These are phyloP conservation scores for Bothriochloa decipiens DNA, from an alignment of 176 grass and related monocot species.

Conservation along the genomic window DNA sequence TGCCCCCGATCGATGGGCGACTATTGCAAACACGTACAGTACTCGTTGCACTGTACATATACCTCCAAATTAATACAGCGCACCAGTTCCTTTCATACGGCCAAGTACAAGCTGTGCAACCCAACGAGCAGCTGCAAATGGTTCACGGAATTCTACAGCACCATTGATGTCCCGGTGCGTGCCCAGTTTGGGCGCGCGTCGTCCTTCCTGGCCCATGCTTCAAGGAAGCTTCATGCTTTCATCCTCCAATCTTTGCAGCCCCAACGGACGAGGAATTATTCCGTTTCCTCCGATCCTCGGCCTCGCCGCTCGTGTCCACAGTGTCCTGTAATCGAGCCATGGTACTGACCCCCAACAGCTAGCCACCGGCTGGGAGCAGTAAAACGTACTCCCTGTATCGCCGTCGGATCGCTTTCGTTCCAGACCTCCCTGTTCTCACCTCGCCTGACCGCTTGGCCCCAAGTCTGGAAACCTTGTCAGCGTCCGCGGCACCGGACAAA, in stretches of 20 bases:
- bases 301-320: background rate
- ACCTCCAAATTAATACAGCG: background rate
- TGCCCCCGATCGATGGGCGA: background rate
- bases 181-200: too few species aligned
- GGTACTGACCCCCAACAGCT: too few species aligned
- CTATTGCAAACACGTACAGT: background rate
- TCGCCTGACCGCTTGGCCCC: background rate
- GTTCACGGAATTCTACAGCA: background rate
- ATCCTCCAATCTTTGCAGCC: background rate
- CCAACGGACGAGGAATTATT: too few species aligned
- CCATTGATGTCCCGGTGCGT: too few species aligned
- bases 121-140: background rate
- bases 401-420: background rate
- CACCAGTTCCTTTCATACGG: background rate
- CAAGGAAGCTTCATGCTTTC: background rate
- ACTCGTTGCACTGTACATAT: background rate
- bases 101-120: background rate
- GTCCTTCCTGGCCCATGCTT: background rate
- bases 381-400: background rate
- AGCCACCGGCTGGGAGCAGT: too few species aligned
- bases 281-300: too few species aligned
- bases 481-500: background rate
- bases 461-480: background rate
- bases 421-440: background rate
- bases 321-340: too few species aligned